Evolutionary conservation across 192 early-diverging fungal genomes (phyloP).

Genomic region (Coemansia biformis): DNA sequence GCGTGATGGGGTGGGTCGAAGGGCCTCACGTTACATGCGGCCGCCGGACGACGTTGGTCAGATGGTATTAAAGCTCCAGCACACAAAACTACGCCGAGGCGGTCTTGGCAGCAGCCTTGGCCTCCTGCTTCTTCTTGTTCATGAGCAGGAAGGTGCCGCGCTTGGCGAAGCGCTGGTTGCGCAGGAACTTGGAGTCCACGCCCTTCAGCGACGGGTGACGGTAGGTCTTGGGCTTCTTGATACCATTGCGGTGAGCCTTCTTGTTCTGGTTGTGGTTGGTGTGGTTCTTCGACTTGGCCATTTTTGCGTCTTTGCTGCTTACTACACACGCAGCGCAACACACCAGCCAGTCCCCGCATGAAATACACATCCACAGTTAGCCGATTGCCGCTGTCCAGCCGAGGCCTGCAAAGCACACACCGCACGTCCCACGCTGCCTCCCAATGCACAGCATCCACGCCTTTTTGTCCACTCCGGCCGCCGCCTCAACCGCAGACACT

Average conservation of each 20-base stretch:
- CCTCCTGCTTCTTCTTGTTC: slow-evolving; percentile 36
- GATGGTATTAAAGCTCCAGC: no score
- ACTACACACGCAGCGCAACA: background rate
- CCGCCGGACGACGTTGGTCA: no score
- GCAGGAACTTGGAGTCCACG: slow-evolving; percentile 89
- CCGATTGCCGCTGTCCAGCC: no score
- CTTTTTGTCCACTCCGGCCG: no score
- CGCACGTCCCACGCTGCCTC: no score
- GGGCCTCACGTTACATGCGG: no score
- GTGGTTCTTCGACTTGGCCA: slow-evolving; percentile 98
- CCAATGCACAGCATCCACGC: no score
- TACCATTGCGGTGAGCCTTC: slow-evolving; percentile 99
- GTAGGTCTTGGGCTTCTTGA: slow-evolving; percentile 93
- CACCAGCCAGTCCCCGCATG: no score
- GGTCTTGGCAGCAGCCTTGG: slow-evolving; percentile 27
- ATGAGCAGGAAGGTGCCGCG: slow-evolving; percentile 38
- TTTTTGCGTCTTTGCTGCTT: slow-evolving; percentile 20
- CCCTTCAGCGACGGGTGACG: slow-evolving; percentile 89
- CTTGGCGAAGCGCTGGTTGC: slow-evolving; percentile 97
- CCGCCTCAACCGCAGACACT: no score
- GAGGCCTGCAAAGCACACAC: no score
- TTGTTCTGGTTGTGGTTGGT: slow-evolving; percentile 99
- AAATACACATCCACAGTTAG: no score
- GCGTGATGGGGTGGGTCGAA: slow-evolving; percentile 10
- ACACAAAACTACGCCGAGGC: no score